A percentile compares a stretch with the other conserved stretches of the same genome.
Conservation (phyloP, 352 stramenopile genomes). For the Detonula confervacea region DNA sequence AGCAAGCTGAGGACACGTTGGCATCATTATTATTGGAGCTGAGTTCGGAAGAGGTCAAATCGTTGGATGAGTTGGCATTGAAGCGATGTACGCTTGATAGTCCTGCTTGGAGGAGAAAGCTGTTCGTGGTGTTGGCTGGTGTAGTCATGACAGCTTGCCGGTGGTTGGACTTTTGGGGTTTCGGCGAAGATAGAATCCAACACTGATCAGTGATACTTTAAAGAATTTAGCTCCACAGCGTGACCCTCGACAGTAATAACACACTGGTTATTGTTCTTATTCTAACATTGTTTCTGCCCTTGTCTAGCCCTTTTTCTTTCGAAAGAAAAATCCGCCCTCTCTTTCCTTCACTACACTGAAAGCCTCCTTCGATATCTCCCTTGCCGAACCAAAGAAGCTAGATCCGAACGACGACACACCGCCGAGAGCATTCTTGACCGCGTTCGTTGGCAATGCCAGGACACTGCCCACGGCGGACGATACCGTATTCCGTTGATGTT, state of each 20-base stretch:
- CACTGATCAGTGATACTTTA: too few relatives aligned
- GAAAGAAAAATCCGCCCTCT: constrained; percentile 56
- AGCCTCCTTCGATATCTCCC: constrained; percentile 70
- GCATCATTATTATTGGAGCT: constrained; percentile 57
- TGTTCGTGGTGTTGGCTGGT: constrained; percentile 64
- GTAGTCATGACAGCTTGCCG: constrained; percentile 58
- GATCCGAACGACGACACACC: constrained; percentile 72
- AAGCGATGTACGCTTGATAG: constrained; percentile 58
- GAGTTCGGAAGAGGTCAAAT: constrained; percentile 52
- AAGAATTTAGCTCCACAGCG: too few relatives aligned
- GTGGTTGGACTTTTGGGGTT: constrained; percentile 48
- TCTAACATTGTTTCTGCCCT: background rate
- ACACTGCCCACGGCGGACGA: constrained; percentile 75
- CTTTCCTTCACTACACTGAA: constrained; percentile 61
- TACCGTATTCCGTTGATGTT: constrained; percentile 73
- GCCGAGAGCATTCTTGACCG: constrained; percentile 77
- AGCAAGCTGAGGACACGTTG: constrained; percentile 68
- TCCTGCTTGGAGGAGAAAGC: constrained; percentile 50
- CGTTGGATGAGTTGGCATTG: constrained; percentile 63
- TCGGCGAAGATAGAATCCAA: too few relatives aligned
- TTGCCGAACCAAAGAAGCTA: constrained; percentile 64
- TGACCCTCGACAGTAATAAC: background rate
- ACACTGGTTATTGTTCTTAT: too few relatives aligned
- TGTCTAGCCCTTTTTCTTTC: constrained; percentile 51
- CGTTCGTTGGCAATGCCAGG: constrained; percentile 69